Evolutionary conservation across 1,139 yeast genomes (phyloP), one percentile per base, ranked within the genome.

Genomic region (Suhomyces taliae): DNA sequence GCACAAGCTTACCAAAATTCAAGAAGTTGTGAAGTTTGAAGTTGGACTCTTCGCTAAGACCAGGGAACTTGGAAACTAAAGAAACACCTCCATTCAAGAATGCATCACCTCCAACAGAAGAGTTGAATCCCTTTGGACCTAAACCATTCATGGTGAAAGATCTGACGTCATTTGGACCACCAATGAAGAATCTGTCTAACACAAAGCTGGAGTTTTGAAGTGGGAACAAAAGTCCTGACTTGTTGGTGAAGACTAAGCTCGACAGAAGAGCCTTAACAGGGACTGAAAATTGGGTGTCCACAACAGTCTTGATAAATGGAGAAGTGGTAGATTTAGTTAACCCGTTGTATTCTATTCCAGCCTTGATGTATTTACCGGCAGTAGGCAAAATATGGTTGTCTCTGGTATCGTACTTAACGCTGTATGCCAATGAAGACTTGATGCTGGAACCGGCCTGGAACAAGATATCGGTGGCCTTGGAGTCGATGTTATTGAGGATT

Each of bases 131-230:
- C 58, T 87, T 85, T 1, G 98, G 97, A 0, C 99, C 99, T 34
- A 91, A 64, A 0, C 97, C 95, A 64, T 89, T 87, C 57, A 84
- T 68, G 35, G 76, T 72, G 62, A 88, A 89, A 0, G 93, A 88
- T 42, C 96, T 74, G 2, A 90, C 82, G 56, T 87, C 95, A 55
- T 87, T 87, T 1, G 96, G 87, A 0, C 96, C 96, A n/a, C 83
- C 84, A 15, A 76, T 66, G 55, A 70, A 78, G 48, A 78, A 79
- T 48, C 81, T 61, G 55, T 79, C 83, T 56, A 95, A 87, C n/a
- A 87, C 70, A 55, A 79, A 82, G 61, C 66, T n/a, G 66, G 60
- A 27, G 56, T 56, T 57, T 15, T 58, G 59, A 7, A 73, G 58
- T 7, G 79, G 70, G 39, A 67, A 68, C 11, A 83, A 62, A 39